Evolutionary conservation across 352 stramenopile genomes (phyloP).

Genomic region (Aphanomyces euteiches): DNA sequence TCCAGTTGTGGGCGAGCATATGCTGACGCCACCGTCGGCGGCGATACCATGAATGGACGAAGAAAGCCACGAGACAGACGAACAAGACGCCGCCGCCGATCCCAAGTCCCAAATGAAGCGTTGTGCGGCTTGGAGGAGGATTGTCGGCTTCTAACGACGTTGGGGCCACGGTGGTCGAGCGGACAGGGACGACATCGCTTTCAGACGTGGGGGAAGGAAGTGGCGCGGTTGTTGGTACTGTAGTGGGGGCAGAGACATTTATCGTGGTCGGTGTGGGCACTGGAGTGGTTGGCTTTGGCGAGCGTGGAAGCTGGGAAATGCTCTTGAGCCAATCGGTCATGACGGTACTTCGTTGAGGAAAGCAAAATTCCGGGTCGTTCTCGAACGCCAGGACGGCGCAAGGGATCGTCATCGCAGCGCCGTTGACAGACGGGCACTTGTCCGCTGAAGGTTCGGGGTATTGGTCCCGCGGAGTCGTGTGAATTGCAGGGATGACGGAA

Average conservation of each 20-base stretch:
- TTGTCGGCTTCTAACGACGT: background rate
- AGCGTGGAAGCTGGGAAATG: background rate
- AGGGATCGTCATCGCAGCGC: slow-evolving; percentile 8
- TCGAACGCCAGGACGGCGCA: background rate
- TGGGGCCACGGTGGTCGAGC: background rate
- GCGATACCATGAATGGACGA: background rate
- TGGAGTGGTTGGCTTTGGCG: background rate
- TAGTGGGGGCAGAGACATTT: background rate
- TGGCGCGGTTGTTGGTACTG: background rate
- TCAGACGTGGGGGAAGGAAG: background rate
- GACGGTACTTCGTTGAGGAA: background rate
- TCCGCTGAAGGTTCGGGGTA: background rate
- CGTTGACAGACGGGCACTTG: background rate
- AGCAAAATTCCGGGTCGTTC: slow-evolving; percentile 7
- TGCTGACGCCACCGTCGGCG: background rate
- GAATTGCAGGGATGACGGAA: slow-evolving; percentile 11
- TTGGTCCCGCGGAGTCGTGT: background rate
- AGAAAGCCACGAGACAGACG: background rate
- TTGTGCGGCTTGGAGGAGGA: background rate
- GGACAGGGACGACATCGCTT: background rate
- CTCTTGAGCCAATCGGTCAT: background rate
- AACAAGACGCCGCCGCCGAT: background rate
- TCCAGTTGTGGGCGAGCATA: background rate
- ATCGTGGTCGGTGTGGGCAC: background rate
- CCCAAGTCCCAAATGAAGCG: background rate